Conservation (phyloP, 495 filamentous ascomycete species). For the Daldinia concentrica region DNA sequence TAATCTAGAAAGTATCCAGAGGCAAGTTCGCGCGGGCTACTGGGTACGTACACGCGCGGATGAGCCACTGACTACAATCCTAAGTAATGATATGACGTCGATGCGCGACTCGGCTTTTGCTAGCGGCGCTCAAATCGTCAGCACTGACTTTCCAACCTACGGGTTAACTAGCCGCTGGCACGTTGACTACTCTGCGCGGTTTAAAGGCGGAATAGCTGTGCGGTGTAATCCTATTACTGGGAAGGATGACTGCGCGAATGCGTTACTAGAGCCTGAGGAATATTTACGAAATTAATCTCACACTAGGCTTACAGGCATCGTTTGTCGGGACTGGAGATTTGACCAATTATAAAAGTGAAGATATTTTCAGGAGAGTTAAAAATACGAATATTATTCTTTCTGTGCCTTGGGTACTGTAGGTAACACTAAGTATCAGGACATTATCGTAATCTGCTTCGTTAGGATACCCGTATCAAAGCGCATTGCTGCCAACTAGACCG, state of each 20-base stretch:
- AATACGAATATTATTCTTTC: neutral
- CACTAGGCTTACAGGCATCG: too few relatives aligned
- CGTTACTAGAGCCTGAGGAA: too few relatives aligned
- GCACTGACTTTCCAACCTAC: neutral
- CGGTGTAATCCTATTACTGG: too few relatives aligned
- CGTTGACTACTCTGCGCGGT: too few relatives aligned
- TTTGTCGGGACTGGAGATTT: too few relatives aligned
- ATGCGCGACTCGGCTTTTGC: neutral
- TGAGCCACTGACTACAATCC: neutral
- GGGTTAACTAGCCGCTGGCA: too few relatives aligned
- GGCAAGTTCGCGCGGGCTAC: neutral
- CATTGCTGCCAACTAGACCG: conserved; percentile 23
- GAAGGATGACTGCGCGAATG: too few relatives aligned
- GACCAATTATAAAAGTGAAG: too few relatives aligned
- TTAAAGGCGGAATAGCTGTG: too few relatives aligned
- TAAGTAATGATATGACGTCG: neutral
- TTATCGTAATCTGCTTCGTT: neutral
- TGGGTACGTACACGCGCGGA: neutral
- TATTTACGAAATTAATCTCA: too few relatives aligned
- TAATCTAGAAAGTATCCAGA: neutral
- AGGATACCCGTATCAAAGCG: conserved; percentile 5
- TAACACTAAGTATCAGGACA: neutral
- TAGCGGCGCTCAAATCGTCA: neutral
- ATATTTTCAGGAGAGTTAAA: too few relatives aligned
- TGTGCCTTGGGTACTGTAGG: neutral